phyloP scores from a whole-genome alignment of 73 alveolate genomes.

The Paraurostyla sp. region DNA sequence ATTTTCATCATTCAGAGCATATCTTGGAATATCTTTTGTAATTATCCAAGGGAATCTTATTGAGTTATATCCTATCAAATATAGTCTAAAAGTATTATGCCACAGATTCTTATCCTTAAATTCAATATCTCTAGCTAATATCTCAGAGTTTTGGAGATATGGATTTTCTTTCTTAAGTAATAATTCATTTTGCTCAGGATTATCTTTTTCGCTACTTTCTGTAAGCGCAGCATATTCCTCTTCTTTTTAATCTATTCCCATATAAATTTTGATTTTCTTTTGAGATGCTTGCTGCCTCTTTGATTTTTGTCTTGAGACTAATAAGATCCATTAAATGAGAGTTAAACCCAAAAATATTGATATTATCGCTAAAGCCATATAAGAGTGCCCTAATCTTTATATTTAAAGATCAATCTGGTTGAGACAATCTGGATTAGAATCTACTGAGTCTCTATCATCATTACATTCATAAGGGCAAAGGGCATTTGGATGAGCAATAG shows the following conservation, averaged over 20 bases:
- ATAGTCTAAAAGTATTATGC: conserved; percentile 28
- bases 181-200: neutral
- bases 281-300: neutral
- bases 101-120: conserved; percentile 6
- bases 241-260: conserved; percentile 4
- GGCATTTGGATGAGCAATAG: conserved; percentile 21
- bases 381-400: conserved; percentile 38
- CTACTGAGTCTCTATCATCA: conserved; percentile 11
- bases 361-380: neutral
- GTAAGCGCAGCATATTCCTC: neutral
- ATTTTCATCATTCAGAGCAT: neutral
- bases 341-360: conserved; percentile 1
- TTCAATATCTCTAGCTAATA: neutral
- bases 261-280: neutral
- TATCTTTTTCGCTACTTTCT: neutral
- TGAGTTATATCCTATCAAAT: conserved; percentile 24
- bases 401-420: conserved; percentile 42
- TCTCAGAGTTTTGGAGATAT: neutral
- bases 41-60: conserved; percentile 32
- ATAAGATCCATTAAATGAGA: conserved; percentile 7
- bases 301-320: conserved; percentile 2
- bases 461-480: conserved; percentile 68
- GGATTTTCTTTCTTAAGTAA: neutral
- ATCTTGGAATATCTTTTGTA: conserved; percentile 10
- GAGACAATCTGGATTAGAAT: conserved; percentile 63